Evolutionary conservation across 352 stramenopile species (phyloP).

Genomic region (Globisporangium mamillatum): DNA sequence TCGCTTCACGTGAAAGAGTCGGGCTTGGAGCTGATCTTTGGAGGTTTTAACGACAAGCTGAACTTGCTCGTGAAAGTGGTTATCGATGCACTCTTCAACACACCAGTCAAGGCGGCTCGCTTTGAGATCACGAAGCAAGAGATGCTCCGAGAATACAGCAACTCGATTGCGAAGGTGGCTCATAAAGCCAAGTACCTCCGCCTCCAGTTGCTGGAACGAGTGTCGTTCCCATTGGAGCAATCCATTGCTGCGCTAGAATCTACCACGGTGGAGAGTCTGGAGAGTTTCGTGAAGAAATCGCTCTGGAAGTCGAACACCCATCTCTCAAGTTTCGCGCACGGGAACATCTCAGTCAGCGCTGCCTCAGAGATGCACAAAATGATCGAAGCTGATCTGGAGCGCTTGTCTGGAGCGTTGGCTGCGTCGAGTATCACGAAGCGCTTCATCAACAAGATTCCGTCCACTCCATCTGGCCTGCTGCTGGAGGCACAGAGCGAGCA

Average conservation of each 20-base stretch:
- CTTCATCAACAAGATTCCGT: conserved; percentile 56
- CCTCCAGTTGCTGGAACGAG: conserved; percentile 55
- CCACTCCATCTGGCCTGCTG: conserved; percentile 39
- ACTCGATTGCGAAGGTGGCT: conserved; percentile 50
- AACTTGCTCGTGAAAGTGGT: conserved; percentile 64
- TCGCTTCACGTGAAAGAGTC: conserved; percentile 62
- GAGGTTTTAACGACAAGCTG: conserved; percentile 79
- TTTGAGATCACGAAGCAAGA: conserved; percentile 72
- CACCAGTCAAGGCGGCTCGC: conserved; percentile 39
- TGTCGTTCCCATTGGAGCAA: conserved; percentile 41
- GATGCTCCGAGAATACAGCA: conserved; percentile 66
- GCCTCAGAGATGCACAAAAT: conserved; percentile 34
- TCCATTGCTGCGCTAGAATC: conserved; percentile 46
- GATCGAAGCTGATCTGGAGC: conserved; percentile 44
- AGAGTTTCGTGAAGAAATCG: conserved; percentile 31
- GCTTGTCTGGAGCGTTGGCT: conserved; percentile 28
- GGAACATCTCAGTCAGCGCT: conserved; percentile 47
- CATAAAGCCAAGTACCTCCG: conserved; percentile 67
- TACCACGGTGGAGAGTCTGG: conserved; percentile 35
- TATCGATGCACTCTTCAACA: conserved; percentile 45
- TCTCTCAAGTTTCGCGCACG: conserved; percentile 66
- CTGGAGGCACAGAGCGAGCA: conserved; percentile 69
- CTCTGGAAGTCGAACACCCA: conserved; percentile 53
- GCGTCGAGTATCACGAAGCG: conserved; percentile 36
- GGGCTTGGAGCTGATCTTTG: conserved; percentile 62